Percentiles rank a stretch among this genome's conserved stretches.
Conservation (phyloP, 768 basidiomycete species). For the Russula virescens region DNA sequence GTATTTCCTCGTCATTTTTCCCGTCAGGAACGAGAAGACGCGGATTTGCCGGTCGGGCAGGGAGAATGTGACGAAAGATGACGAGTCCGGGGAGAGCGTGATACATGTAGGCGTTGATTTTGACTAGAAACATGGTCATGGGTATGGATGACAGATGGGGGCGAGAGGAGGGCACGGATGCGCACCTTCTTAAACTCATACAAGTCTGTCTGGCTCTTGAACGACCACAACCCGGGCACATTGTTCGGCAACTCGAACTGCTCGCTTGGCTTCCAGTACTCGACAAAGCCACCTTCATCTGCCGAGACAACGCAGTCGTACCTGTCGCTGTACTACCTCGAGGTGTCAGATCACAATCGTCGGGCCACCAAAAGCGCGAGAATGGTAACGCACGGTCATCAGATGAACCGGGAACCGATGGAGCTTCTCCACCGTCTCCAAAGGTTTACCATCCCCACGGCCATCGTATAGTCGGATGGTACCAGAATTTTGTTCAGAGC, state of each 20-base stretch:
- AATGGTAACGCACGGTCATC: conserved; percentile 53
- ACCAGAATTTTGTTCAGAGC: conserved; percentile 73
- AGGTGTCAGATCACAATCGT: not conserved
- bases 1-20: conserved; percentile 87
- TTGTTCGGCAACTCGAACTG: conserved; percentile 82
- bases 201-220: conserved; percentile 85
- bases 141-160: not conserved
- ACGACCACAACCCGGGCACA: conserved; percentile 78
- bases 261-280: conserved; percentile 92
- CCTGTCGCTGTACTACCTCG: conserved; percentile 73
- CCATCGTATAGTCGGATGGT: conserved; percentile 88
- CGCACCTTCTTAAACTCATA: conserved; percentile 97
- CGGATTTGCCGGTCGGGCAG: conserved; percentile 92
- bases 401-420: conserved; percentile 89
- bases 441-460: conserved; percentile 72
- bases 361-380: not conserved
- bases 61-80: conserved; percentile 90
- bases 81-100: conserved; percentile 83
- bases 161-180: not conserved
- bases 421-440: conserved; percentile 69
- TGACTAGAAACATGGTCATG: conserved; percentile 43
- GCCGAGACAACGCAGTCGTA: conserved; percentile 92
- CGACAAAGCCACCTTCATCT: conserved; percentile 91
- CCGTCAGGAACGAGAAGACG: conserved; percentile 85
- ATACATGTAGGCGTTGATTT: conserved; percentile 91